Evolutionary conservation across 148 eudicot genomes (phyloP), one percentile per base, ranked within the genome.

Genomic region (Vaccinium myrtillus): DNA sequence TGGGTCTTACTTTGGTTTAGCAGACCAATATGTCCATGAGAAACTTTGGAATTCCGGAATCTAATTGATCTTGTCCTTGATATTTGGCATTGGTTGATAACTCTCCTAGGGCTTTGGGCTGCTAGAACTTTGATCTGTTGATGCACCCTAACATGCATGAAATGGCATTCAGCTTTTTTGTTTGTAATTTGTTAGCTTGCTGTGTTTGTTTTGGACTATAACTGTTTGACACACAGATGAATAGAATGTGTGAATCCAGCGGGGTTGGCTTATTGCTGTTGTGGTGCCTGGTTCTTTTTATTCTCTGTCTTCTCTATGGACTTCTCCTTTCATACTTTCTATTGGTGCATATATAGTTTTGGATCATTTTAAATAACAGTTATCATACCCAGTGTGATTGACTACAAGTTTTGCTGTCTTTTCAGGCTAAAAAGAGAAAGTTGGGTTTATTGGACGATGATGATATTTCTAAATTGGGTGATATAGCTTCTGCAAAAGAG

Each of bases 351-450:
- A 39, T 80, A 15, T 53, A 16, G 14, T 77, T 39, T 58, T 85
- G 54, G 6, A 27, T 58, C 18, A 63, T 50, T 51, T 63, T 14
- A 70, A 69, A 21, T n/a, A 21, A 48, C 23, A 48, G 1, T 19
- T 32, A 8, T 50, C 46, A 19, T 12, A 32, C 8, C 23, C 80
- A 56, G 4, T 55, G 25, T 39, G 14, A 54, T 58, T 58, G 23
- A 36, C 43, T 15, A 19, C 15, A 63, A 67, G 30, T n/a, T 54
- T 9, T 25, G 55, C 16, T 59, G 8, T 36, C 46, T 86, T 51
- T 79, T 56, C 86, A 95, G 99, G 96, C 99, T 73, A 83, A 86
- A 79, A 92, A 91, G 89, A 90, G 98, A 86, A 97, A 97, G 92
- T 78, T 93, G 78, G 99, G 98, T 36, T 36, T 94, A 49, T 84